Evolutionary conservation across 192 early-diverging fungal genomes (phyloP), one percentile per base, ranked within the genome.

Genomic region (Rhizophagus clarus): DNA sequence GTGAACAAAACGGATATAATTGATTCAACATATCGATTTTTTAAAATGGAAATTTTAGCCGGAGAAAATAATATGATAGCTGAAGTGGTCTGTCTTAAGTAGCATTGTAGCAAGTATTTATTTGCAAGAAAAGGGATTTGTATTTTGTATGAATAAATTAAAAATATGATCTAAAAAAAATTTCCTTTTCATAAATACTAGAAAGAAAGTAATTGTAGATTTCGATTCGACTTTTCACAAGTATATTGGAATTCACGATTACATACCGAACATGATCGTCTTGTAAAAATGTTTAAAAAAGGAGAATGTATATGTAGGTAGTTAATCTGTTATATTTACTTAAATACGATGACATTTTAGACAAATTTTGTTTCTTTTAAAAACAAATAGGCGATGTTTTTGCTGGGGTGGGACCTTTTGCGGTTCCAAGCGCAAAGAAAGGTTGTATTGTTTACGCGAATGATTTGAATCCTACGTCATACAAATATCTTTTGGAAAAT

Each of bases 211-310:
- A 92, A 91, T 22, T 98, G 97, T 86, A 88, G 84, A 74, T 98
- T 99, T 84, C 84, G 88, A 67, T 96, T 99, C 76, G 97, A 99
- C 78, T 98, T 97, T 82, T 95, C 97, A 17, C 90, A 94, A 73
- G 98, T 99, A 6, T 99, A 99, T 85, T 99, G 98, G 98, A 99
- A 99, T 88, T 98, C 97, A 7, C 91, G 98, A 14, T 89, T 99
- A 70, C 97, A 98, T 79, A 85, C 88, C 0, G 98, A 99, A 80
- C 98, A 99, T 76, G 93, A 96, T 51, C 92, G 98, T 42, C 81
- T 99, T n/a, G 94, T 97, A 29, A 85, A 86, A 42, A 64, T 83
- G 77, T 99, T 99, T 84, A 83, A 86, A 22, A 76, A 82, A 61
- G 90, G 89, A 3, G 91, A 94, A 29, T 86, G 89, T 60, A 85